Base-by-base conservation (phyloP, 768 basidiomycete genomes). In the Boletus rubroflammeus region DNA sequence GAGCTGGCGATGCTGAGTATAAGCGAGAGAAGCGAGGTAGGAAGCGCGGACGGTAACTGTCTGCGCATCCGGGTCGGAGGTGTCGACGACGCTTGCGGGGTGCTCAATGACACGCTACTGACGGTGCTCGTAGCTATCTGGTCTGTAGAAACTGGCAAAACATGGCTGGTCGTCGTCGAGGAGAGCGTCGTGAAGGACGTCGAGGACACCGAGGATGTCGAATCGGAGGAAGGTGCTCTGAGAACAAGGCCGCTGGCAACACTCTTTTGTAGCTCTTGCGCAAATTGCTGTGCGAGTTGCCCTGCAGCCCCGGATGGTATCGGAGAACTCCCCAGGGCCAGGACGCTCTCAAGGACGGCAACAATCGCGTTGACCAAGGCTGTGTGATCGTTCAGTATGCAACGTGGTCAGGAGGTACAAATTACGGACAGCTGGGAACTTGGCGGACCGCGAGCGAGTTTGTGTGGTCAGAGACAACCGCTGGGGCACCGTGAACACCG, bases 401-500 rank as follows among this genome's bases (percentile, higher is more conserved):
- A 10, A 50, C 26, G 25, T 1, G 10, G 5, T 1, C 25, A 51
- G 10, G 13, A 2, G 3, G 43, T 17, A 38, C 14, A 29, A 40
- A 36, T 5, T 13, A 58, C 56, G 3, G 2, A 67, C n/a, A n/a
- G n/a, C 65, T 3, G 2, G 0, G 0, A 11, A 21, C 6, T 43
- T 54, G 52, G 28, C 51, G 63, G 17, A 19, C 35, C 14, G 26
- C 54, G 19, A 60, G 53, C 41, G 17, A 11, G 64, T 38, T 6
- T 6, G 23, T 0, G 23, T 34, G 50, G 46, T 48, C 56, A 36
- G 46, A 28, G 39, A 35, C 41, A 23, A 32, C 35, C n/a, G 47
- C 39, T 0, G 67, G 67, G 19, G 56, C 58, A 34, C 46, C 68
- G 13, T 54, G 51, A 25, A 59, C 66, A 19, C 49, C 54, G 19